Evolutionary conservation across 768 basidiomycete genomes (phyloP), one percentile per base, ranked within the genome.

Genomic region (Tylopilus felleus): DNA sequence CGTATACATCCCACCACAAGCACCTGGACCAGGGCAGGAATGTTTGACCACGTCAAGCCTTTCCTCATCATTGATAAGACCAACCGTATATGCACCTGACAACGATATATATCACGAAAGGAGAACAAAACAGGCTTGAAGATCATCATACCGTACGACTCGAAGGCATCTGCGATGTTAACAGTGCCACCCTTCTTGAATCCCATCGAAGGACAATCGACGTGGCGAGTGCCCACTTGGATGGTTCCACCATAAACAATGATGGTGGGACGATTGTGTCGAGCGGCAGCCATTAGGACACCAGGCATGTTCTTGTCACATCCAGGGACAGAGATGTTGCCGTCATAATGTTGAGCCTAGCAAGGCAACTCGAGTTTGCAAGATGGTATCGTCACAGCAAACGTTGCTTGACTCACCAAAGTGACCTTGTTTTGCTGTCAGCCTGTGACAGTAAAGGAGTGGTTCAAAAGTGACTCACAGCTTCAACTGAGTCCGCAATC

Each of bases 271-370:
- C 91, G 81, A 65, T 94, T 93, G 73, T 92, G 87, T 48, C 92
- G 84, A 36, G 76, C 87, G 1, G 91, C 91, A 16, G 92, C 92
- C 65, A 94, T 90, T 52, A 92, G 77, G 65, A 86, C 89, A 17
- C 90, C 92, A 9, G 91, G 91, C 92, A 93, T 93, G 65, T 93
- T 93, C 75, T 93, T 93, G 71, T 93, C 91, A 60, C 91, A 93
- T 52, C 91, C 90, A 17, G 92, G 92, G 49, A 93, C 79, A 6
- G 88, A 83, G 60, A 93, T 90, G 63, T 92, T 91, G 13, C 82
- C 91, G 56, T 94, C 92, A 61, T 93, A 93, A 63, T 91, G 84
- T 74, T 93, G 91, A 21, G 90, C 89, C 89, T 88, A 51, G 28
- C 35, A 48, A 21, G 49, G 33, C 4, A 43, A 38, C 55, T 51